Evolutionary conservation across 2,329 filamentous ascomycete species (phyloP).

Genomic region (Diaporthe eres): DNA sequence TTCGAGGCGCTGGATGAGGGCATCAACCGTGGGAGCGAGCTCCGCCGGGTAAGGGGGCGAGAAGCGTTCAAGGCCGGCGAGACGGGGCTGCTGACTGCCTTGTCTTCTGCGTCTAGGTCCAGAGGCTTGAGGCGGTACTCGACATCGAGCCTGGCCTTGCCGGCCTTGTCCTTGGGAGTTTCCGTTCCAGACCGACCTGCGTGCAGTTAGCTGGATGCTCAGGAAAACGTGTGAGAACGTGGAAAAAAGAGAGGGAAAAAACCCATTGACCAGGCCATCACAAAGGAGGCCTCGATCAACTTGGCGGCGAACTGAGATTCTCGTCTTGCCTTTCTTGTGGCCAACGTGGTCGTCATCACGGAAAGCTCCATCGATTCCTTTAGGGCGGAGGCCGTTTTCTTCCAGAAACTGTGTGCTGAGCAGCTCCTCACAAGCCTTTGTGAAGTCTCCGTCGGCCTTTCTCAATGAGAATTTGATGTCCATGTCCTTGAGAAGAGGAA

Average conservation of each 20-base stretch:
- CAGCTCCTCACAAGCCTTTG: conserved; percentile 82
- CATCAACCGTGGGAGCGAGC: conserved; percentile 35
- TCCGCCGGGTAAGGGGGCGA: conserved; percentile 14
- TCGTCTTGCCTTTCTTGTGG: conserved; percentile 51
- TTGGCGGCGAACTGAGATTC: background rate
- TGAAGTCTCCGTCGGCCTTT: conserved; percentile 77
- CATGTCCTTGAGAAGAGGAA: conserved; percentile 76
- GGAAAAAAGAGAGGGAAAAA: conserved; percentile 36
- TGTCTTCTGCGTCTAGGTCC: conserved; percentile 32
- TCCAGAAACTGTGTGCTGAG: conserved; percentile 85
- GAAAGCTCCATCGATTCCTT: conserved; percentile 87
- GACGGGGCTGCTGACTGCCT: conserved; percentile 34
- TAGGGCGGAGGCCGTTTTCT: conserved; percentile 72
- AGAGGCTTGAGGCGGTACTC: conserved; percentile 37
- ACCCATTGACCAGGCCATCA: background rate
- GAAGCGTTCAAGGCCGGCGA: background rate
- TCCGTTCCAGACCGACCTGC: conserved; percentile 34
- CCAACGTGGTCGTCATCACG: conserved; percentile 63
- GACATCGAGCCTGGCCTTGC: conserved; percentile 38
- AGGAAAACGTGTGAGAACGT: background rate
- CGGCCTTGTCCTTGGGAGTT: conserved; percentile 30
- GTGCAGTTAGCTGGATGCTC: background rate
- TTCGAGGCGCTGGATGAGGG: conserved; percentile 45
- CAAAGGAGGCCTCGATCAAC: background rate
- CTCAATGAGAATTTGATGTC: conserved; percentile 77